Conservation (phyloP, 345 rosid species). For the Syzygium grande region DNA sequence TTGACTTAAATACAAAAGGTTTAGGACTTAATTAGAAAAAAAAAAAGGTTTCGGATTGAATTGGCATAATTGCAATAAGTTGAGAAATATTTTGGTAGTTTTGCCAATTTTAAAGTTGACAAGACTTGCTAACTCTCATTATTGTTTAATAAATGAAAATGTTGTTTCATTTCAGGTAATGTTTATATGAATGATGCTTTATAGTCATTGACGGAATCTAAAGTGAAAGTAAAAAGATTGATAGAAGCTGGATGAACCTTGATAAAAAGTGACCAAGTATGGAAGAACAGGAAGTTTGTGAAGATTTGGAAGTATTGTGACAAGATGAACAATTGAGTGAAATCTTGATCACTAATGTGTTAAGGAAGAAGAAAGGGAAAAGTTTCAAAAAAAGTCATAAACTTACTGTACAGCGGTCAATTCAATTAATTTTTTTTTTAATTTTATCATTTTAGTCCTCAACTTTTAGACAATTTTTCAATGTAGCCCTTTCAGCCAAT, state of each 20-base stretch:
- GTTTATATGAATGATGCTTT: background rate
- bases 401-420: no score
- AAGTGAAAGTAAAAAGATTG: background rate
- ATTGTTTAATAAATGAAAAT: background rate
- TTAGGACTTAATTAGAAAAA: no score
- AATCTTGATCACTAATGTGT: background rate
- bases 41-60: no score
- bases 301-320: background rate
- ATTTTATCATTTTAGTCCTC: no score
- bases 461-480: no score
- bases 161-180: background rate
- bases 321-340: background rate
- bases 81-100: no score
- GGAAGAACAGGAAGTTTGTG: background rate
- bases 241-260: background rate
- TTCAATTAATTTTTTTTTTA: no score
- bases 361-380: background rate
- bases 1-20: no score
- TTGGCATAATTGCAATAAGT: no score
- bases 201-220: background rate
- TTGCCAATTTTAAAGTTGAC: background rate
- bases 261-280: background rate
- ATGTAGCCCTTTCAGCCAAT: no score
- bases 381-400: no score
- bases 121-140: background rate